phyloP scores from a whole-genome alignment of 78 protist genomes.

The Paulinella micropora region DNA sequence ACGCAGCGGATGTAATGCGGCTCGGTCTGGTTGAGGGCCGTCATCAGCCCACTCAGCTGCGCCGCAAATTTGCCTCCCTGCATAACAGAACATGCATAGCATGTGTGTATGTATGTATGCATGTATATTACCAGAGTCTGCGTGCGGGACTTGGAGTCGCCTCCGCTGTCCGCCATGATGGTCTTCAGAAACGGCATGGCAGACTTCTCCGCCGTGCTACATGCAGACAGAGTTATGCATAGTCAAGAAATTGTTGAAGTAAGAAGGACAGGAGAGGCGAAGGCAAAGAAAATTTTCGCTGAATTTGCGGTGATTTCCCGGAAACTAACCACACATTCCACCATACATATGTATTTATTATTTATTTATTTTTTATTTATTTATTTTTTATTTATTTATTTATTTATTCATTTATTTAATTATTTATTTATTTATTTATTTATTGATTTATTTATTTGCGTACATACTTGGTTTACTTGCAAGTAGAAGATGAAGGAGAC shows the following conservation, averaged over 20 bases:
- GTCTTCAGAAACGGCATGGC: not conserved
- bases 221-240: not conserved
- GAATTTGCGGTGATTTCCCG: no score
- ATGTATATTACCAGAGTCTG: no score
- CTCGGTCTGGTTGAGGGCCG: constrained; percentile 17
- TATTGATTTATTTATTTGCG: not conserved
- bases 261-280: no score
- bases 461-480: not conserved
- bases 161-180: not conserved
- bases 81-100: no score
- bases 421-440: not conserved
- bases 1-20: constrained; percentile 16
- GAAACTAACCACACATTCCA: no score
- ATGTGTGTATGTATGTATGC: no score
- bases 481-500: no score
- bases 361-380: not conserved
- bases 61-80: constrained; percentile 8
- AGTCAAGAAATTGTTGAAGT: no score
- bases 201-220: not conserved
- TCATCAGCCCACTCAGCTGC: constrained; percentile 12
- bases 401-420: not conserved
- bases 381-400: not conserved
- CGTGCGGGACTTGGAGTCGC: not conserved
- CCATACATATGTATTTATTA: no score
- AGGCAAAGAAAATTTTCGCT: no score